Base-by-base conservation (phyloP, 169 alveolate species). In the Plasmodium ovale region DNA sequence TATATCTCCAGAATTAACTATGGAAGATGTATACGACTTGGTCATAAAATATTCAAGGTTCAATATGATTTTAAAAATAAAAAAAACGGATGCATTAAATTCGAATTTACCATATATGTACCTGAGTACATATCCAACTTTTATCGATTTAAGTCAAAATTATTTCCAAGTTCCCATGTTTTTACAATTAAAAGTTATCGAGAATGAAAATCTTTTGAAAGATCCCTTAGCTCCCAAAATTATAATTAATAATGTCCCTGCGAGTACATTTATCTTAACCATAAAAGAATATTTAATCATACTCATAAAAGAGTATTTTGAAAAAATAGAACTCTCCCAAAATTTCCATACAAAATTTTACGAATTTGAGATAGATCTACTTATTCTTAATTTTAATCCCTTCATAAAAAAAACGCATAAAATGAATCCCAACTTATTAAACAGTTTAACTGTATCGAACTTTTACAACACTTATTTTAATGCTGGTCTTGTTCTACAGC, bases 121-220 rank as follows among this genome's bases (percentile, higher is more conserved):
- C 29, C 49, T 85, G 6, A 85, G 87, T 51, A 6, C 77, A 1
- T 69, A 85, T 27, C 87, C 91, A 23, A 2, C 72, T 23, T 7
- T 68, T 27, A 49, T 85, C 33, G 91, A 85, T 14, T 10, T 85
- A 39, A 85, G 87, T 49, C 85, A 85, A 85, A 85, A 85, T 67
- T 25, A 68, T 44, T 85, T 68, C 79, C 91, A 85, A 56, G 91
- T 85, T 37, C 35, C 44, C 9, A 67, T 85, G 49, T 68, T 16
- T 23, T 60, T 85, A 31, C 85, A 33, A 31, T 42, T 58, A 12
- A 58, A 31, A 33, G n/a, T 62, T 3, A 10, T 54, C 10, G 60
- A 25, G 14, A 47, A 16, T 29, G 14, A 39, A 27, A 42, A 58
- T 62, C 21, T 58, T 7, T 67, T 85, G 47, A 85, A 27, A 53